Evolutionary conservation across 345 rosid species (phyloP), one percentile per base, ranked within the genome.

Genomic region (Sisymbrium irio): DNA sequence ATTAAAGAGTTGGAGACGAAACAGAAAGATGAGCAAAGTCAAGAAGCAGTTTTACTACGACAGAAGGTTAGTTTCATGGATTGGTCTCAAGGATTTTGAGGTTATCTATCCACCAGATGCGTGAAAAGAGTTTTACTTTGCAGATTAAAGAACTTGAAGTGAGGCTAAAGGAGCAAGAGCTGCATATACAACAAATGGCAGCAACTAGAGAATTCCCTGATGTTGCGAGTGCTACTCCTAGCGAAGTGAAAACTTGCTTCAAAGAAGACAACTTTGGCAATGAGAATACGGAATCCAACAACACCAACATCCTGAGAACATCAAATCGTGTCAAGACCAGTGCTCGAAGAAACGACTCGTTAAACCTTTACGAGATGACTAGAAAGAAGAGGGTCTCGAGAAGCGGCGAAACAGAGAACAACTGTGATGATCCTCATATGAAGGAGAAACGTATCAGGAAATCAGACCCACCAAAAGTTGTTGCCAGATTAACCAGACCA

Each of bases 71-170:
- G 41, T 55, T 42, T 68, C 51, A 22, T 60, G 50, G 36, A 25
- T 59, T 17, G 4, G 4, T 12, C 33, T 15, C 6, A 6, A 50
- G 28, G 39, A 42, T 19, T 32, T 58, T 13, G 47, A 50, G 55
- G 9, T 75, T 61, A 6, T 47, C 15, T 47, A 41, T 9, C 5
- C 44, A 15, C 2, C 45, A 35, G 8, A 60, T 45, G 28, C 18
- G 19, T 56, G 6, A 30, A 49, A 53, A 12, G 9, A 47, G 4
- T 62, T 42, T 3, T 12, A 18, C 12, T 20, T 70, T 68, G 49
- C 88, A 93, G 98, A 85, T 90, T 45, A 90, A 87, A 81, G 97
- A 85, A 78, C 93, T 88, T n/a, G 92, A 93, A 80, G 83, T 79
- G 49, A 89, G 85, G 82, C 54, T 94, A 72, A 85, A 75, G 80